A percentile compares a stretch with the other conserved stretches of the same genome.
Conservation (phyloP, 1,284 basidiomycete species). For the Phellinidium pouzarii region DNA sequence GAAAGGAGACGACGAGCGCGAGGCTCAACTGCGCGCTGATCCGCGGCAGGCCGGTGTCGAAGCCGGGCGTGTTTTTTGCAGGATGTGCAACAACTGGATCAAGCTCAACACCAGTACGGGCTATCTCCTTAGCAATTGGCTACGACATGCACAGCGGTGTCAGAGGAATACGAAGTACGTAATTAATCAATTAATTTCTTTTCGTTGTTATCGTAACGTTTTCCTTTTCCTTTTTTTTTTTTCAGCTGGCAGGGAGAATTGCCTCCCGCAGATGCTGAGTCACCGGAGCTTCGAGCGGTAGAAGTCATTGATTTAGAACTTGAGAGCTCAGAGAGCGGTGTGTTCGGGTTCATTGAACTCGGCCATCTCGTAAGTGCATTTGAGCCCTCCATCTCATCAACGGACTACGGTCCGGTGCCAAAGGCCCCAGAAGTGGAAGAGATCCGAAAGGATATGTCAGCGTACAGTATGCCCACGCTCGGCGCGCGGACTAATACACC, state of each 20-base stretch:
- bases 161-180: slow-evolving; percentile 6
- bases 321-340: background rate
- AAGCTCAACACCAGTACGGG: slow-evolving; percentile 15
- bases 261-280: background rate
- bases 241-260: slow-evolving; percentile 8
- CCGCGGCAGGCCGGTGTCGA: slow-evolving; percentile 19
- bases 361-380: slow-evolving; percentile 11
- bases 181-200: background rate
- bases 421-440: background rate
- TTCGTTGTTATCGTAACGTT: background rate
- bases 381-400: slow-evolving; percentile 16
- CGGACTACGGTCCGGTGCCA: slow-evolving; percentile 7
- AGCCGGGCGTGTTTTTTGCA: slow-evolving; percentile 17
- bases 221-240: background rate
- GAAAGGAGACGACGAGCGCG: slow-evolving; percentile 17
- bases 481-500: slow-evolving; percentile 9
- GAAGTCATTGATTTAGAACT: slow-evolving; percentile 16
- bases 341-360: slow-evolving; percentile 17
- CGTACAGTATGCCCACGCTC: slow-evolving; percentile 7
- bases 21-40: slow-evolving; percentile 19
- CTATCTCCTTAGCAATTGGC: slow-evolving; percentile 17
- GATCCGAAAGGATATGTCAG: background rate
- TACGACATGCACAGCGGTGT: slow-evolving; percentile 15
- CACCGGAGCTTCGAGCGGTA: slow-evolving; percentile 6
- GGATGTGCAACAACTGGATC: slow-evolving; percentile 18